Evolutionary conservation across 805 yeast genomes (phyloP).

Genomic region (Cyberlindnera amylophila): DNA sequence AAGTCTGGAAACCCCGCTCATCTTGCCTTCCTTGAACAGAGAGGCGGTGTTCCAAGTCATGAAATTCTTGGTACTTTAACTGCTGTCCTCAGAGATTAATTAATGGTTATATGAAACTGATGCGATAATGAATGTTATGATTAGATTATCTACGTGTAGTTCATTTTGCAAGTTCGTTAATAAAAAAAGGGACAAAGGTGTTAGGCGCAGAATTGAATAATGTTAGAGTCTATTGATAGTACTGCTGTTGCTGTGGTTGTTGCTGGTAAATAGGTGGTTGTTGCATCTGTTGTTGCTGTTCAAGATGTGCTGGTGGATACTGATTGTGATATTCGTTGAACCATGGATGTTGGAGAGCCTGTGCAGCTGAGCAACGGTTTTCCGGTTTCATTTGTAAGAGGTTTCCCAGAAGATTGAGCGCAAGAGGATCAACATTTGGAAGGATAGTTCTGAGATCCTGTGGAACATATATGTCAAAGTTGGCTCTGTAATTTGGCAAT

Average conservation of each 20-base stretch:
- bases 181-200: too few species aligned
- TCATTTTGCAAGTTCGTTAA: too few species aligned
- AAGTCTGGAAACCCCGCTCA: slow-evolving; percentile 3
- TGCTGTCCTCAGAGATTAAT: not conserved
- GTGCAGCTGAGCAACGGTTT: slow-evolving; percentile 84
- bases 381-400: slow-evolving; percentile 93
- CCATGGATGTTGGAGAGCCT: slow-evolving; percentile 92
- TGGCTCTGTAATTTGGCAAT: slow-evolving; percentile 80
- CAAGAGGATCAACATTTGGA: slow-evolving; percentile 77
- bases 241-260: slow-evolving; percentile 14
- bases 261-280: slow-evolving; percentile 8
- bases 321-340: slow-evolving; percentile 62
- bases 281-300: slow-evolving; percentile 14
- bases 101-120: not conserved
- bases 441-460: slow-evolving; percentile 79
- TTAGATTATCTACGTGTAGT: too few species aligned
- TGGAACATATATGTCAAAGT: slow-evolving; percentile 82
- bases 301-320: slow-evolving; percentile 7
- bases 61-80: slow-evolving; percentile 12
- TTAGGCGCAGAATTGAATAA: not conserved
- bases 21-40: slow-evolving; percentile 15
- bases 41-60: slow-evolving; percentile 24
- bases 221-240: slow-evolving; percentile 10
- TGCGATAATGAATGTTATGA: not conserved
- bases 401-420: slow-evolving; percentile 74